phyloP scores from a whole-genome alignment of 2,329 filamentous ascomycete genomes.

The Stemphylium vesicarium region DNA sequence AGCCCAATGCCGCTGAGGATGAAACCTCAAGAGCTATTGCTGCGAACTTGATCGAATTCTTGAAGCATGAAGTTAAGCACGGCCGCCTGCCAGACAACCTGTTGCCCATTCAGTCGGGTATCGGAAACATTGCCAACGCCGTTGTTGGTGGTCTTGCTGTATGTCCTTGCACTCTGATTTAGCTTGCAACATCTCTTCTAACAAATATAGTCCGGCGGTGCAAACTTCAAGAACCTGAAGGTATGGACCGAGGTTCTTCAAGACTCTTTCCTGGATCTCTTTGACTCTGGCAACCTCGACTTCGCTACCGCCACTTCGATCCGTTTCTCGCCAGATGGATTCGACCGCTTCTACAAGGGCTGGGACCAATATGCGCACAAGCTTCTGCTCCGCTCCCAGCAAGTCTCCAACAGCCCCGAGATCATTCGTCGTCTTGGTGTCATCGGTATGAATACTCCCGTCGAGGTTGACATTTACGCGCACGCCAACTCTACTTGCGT shows the following conservation, averaged over 20 bases:
- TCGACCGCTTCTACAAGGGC: conserved; percentile 87
- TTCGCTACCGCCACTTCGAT: conserved; percentile 90
- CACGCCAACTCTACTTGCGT: conserved; percentile 92
- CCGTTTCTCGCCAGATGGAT: conserved; percentile 88
- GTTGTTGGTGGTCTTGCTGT: conserved; percentile 80
- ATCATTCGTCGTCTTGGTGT: conserved; percentile 86
- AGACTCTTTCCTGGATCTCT: conserved; percentile 91
- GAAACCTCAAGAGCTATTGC: conserved; percentile 76
- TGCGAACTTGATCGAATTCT: conserved; percentile 78
- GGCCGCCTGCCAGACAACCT: conserved; percentile 79
- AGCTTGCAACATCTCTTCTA: neutral
- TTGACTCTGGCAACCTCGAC: conserved; percentile 85
- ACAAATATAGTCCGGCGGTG: conserved; percentile 59
- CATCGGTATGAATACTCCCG: conserved; percentile 94
- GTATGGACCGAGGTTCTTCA: conserved; percentile 95
- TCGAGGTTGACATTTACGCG: conserved; percentile 93
- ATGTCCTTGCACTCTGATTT: neutral
- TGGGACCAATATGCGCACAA: conserved; percentile 82
- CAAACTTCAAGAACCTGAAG: conserved; percentile 84
- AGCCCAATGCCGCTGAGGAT: conserved; percentile 78
- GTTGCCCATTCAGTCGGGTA: conserved; percentile 83
- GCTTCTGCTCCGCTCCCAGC: conserved; percentile 84
- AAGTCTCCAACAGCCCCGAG: conserved; percentile 87
- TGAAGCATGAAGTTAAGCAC: conserved; percentile 82
- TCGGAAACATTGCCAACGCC: conserved; percentile 92